phyloP scores from a whole-genome alignment of 805 yeast species.

The Teunomyces atbi region DNA sequence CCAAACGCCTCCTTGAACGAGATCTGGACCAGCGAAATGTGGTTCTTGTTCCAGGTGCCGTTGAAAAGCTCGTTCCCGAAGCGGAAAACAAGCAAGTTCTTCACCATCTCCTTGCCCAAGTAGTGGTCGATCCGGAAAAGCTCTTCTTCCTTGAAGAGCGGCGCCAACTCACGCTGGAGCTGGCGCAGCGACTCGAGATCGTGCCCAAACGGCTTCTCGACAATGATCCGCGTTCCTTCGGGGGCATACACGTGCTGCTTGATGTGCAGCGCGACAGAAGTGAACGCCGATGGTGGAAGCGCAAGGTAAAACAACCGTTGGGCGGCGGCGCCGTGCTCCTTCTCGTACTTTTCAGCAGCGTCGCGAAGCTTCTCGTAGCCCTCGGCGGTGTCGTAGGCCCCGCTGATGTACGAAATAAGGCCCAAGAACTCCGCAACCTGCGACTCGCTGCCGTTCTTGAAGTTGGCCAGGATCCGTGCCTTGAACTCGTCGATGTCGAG shows the following conservation, averaged over 20 bases:
- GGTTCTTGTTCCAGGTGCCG: slow-evolving; percentile 86
- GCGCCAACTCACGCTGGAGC: slow-evolving; percentile 74
- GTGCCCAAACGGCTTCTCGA: slow-evolving; percentile 97
- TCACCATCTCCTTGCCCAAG: slow-evolving; percentile 96
- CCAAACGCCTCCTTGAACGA: slow-evolving; percentile 98
- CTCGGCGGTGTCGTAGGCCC: slow-evolving; percentile 76
- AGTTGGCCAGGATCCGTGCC: slow-evolving; percentile 59
- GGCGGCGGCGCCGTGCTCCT: slow-evolving; percentile 46
- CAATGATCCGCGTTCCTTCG: slow-evolving; percentile 77
- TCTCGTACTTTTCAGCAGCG: slow-evolving; percentile 60
- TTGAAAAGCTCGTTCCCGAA: slow-evolving; percentile 86
- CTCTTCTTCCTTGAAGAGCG: slow-evolving; percentile 88
- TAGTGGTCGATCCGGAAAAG: slow-evolving; percentile 95
- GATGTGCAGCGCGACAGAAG: slow-evolving; percentile 69
- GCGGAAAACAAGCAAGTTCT: slow-evolving; percentile 83
- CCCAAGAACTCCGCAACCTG: slow-evolving; percentile 59
- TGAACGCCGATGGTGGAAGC: slow-evolving; percentile 90
- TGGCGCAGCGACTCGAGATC: slow-evolving; percentile 78
- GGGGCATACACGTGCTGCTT: slow-evolving; percentile 65
- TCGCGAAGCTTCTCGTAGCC: slow-evolving; percentile 63
- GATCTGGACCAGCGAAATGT: slow-evolving; percentile 78
- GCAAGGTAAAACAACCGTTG: slow-evolving; percentile 92
- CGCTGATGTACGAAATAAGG: slow-evolving; percentile 66
- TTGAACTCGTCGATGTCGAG: slow-evolving; percentile 66
- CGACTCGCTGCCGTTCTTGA: slow-evolving; percentile 49